A percentile compares a stretch with the other conserved stretches of the same genome.
These are phyloP conservation scores for Aureobasidium uvarum DNA, from an alignment of 2,329 filamentous ascomycete species.

Conservation along the genomic window DNA sequence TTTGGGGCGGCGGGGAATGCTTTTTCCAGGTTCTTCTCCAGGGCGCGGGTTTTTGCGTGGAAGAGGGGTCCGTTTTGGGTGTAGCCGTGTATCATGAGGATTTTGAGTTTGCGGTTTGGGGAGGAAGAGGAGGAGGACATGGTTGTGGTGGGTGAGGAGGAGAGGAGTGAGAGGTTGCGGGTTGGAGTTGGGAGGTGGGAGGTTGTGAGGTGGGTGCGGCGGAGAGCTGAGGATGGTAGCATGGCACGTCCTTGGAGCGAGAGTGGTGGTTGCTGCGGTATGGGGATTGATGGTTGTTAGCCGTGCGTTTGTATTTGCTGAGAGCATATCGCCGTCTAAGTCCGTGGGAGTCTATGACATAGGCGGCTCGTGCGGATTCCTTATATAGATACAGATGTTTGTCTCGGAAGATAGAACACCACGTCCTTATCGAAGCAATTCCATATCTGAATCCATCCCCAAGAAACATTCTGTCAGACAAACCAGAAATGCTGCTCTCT, in stretches of 20 bases:
- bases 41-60: slow-evolving; percentile 80
- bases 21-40: slow-evolving; percentile 78
- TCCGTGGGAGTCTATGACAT: slow-evolving; percentile 17
- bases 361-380: not conserved
- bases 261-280: not conserved
- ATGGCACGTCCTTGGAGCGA: not conserved
- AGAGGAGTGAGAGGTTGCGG: not conserved
- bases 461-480: not conserved
- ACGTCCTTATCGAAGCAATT: not conserved
- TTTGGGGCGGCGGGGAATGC: slow-evolving; percentile 62
- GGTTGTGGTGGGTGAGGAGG: not conserved
- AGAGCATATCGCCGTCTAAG: slow-evolving; percentile 8
- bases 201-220: slow-evolving; percentile 2
- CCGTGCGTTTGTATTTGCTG: not conserved
- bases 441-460: not conserved
- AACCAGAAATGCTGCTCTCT: not conserved
- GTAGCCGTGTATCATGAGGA: slow-evolving; percentile 65
- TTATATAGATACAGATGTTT: not conserved
- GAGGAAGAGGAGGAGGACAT: not conserved
- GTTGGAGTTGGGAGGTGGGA: slow-evolving; percentile 2
- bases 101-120: slow-evolving; percentile 40
- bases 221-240: slow-evolving; percentile 11
- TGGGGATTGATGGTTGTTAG: not conserved
- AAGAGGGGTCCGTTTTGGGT: slow-evolving; percentile 87
- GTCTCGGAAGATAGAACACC: not conserved